phyloP scores from a whole-genome alignment of 2,329 filamentous ascomycete species.

The Xylariaceae sp. region DNA sequence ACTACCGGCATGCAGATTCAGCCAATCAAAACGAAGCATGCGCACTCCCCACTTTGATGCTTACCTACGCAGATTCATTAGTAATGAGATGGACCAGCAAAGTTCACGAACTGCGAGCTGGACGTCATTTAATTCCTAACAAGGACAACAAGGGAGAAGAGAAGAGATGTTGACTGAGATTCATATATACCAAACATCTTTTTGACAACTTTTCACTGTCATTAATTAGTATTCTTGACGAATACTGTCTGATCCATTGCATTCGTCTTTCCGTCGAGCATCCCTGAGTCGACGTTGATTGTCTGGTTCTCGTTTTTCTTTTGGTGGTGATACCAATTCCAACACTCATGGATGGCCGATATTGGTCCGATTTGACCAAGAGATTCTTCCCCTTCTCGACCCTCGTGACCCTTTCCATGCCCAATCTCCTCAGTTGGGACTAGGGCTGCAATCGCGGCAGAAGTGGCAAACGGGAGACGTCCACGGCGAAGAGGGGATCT shows the following conservation, averaged over 20 bases:
- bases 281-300: neutral
- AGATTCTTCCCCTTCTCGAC: neutral
- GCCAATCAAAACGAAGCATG: neutral
- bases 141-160: neutral
- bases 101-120: slow-evolving; percentile 7
- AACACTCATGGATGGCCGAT: slow-evolving; percentile 16
- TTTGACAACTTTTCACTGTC: neutral
- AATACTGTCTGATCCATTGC: neutral
- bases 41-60: neutral
- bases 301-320: slow-evolving; percentile 11
- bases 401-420: slow-evolving; percentile 8
- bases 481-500: slow-evolving; percentile 2
- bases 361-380: slow-evolving; percentile 21
- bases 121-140: neutral
- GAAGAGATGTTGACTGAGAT: neutral
- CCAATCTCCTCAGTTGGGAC: slow-evolving; percentile 12
- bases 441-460: slow-evolving; percentile 11
- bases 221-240: neutral
- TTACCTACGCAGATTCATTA: neutral
- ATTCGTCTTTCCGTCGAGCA: neutral
- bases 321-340: slow-evolving; percentile 10
- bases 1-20: neutral
- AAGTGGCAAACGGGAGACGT: neutral
- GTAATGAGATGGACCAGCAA: slow-evolving; percentile 5
- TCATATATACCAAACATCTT: slow-evolving; percentile 1